Conservation (phyloP, 139 green algal species). For the Chlamydomonas sp. region DNA sequence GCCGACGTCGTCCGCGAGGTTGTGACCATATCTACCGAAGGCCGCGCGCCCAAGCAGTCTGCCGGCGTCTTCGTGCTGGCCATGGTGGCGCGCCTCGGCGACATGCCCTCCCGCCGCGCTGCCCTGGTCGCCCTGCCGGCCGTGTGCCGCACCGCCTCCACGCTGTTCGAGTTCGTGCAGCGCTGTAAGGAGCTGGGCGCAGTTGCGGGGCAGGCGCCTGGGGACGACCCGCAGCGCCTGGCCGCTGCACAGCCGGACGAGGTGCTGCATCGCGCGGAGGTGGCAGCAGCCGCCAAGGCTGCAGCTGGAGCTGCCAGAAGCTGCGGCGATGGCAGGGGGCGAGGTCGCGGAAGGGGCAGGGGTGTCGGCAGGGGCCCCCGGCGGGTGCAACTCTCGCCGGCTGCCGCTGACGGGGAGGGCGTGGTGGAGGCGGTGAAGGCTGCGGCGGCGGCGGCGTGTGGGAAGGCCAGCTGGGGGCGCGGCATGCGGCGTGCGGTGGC, state of each 20-base stretch:
- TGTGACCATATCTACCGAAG: background rate
- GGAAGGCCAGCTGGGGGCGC: conserved; percentile 26
- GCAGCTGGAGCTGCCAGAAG: background rate
- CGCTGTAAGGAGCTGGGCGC: conserved; percentile 37
- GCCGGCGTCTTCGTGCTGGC: conserved; percentile 31
- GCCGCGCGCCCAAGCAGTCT: background rate
- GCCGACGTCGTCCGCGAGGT: background rate
- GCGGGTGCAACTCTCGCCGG: background rate
- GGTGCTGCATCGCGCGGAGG: background rate
- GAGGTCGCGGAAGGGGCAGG: too few relatives aligned
- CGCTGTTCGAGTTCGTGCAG: conserved; percentile 29
- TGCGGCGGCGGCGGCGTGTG: background rate
- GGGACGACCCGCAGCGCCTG: background rate
- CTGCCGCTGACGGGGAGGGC: too few relatives aligned
- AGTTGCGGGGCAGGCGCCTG: background rate
- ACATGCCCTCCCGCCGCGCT: conserved; percentile 6
- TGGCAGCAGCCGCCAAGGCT: background rate
- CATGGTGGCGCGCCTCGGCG: conserved; percentile 22
- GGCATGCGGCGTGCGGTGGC: conserved; percentile 18
- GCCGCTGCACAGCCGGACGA: background rate
- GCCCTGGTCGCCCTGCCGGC: conserved; percentile 22
- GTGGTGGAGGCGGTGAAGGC: background rate
- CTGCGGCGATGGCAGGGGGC: too few relatives aligned
- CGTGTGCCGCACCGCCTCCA: conserved; percentile 41
- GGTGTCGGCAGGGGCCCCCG: too few relatives aligned